Evolutionary conservation across 768 basidiomycete species (phyloP).

Genomic region (Dentipellis fragilis): DNA sequence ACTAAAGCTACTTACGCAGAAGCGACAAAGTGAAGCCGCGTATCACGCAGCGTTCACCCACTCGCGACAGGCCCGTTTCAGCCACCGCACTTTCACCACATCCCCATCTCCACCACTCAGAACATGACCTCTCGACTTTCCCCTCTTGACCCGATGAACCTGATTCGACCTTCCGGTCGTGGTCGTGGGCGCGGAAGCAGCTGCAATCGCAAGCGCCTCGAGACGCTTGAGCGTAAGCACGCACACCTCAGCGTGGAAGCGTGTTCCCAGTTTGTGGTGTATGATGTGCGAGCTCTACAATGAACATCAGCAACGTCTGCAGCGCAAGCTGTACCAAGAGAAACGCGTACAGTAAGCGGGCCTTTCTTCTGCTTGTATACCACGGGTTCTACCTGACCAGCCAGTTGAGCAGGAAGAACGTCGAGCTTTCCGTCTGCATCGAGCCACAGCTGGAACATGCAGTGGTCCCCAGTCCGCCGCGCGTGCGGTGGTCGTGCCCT

Average conservation of each 20-base stretch:
- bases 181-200: slow-evolving; percentile 9
- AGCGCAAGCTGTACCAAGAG: background rate
- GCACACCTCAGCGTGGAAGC: slow-evolving; percentile 45
- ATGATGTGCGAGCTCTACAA: slow-evolving; percentile 24
- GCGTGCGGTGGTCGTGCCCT: slow-evolving; percentile 17
- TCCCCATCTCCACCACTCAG: slow-evolving; percentile 22
- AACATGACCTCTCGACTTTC: background rate
- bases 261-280: slow-evolving; percentile 34
- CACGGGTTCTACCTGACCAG: background rate
- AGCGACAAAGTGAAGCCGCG: no score
- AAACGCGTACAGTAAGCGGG: slow-evolving; percentile 1
- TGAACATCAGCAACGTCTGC: background rate
- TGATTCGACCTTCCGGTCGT: no score
- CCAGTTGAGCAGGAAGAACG: slow-evolving; percentile 11
- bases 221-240: slow-evolving; percentile 35
- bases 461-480: slow-evolving; percentile 50
- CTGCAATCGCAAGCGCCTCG: slow-evolving; percentile 24
- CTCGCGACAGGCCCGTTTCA: slow-evolving; percentile 45
- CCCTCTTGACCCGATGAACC: background rate
- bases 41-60: slow-evolving; percentile 13
- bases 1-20: no score
- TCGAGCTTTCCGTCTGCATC: slow-evolving; percentile 36
- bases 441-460: slow-evolving; percentile 56
- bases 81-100: slow-evolving; percentile 40
- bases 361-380: background rate